These are phyloP conservation scores for Citrus medica DNA, from an alignment of 345 rosid genomes.

Conservation along the genomic window DNA sequence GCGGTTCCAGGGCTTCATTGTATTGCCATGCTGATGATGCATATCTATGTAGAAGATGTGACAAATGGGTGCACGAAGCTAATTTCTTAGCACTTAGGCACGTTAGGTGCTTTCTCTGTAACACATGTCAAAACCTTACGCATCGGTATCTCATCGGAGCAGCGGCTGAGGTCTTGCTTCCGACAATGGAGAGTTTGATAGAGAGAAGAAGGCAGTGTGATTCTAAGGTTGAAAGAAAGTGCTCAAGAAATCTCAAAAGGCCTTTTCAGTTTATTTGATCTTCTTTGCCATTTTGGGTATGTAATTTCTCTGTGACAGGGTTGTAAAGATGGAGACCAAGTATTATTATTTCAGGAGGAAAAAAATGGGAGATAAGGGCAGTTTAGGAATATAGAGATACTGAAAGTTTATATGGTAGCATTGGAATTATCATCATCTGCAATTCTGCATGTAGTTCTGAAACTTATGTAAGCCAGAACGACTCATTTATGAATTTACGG, in stretches of 20 bases:
- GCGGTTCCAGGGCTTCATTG: slow-evolving; percentile 48
- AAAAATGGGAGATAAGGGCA: background rate
- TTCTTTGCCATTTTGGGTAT: background rate
- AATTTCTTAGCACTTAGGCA: slow-evolving; percentile 83
- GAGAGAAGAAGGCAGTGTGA: slow-evolving; percentile 28
- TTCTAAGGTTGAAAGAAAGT: slow-evolving; percentile 24
- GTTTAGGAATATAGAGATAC: background rate
- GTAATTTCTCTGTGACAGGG: background rate
- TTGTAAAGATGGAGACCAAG: too few relatives aligned
- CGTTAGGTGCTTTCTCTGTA: slow-evolving; percentile 64
- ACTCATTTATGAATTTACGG: background rate
- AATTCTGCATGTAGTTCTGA: background rate
- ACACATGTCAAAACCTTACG: slow-evolving; percentile 57
- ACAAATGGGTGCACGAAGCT: slow-evolving; percentile 71
- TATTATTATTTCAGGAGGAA: too few relatives aligned
- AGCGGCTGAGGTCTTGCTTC: slow-evolving; percentile 38
- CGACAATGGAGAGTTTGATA: slow-evolving; percentile 19
- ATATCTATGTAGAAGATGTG: slow-evolving; percentile 62
- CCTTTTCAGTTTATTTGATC: slow-evolving; percentile 65
- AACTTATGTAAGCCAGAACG: background rate
- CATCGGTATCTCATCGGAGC: slow-evolving; percentile 55
- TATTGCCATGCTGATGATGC: slow-evolving; percentile 89
- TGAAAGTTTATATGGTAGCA: background rate
- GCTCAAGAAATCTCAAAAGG: slow-evolving; percentile 22
- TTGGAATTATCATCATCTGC: background rate